phyloP scores from a whole-genome alignment of 1,284 basidiomycete species.

The Sutorius eximius region DNA sequence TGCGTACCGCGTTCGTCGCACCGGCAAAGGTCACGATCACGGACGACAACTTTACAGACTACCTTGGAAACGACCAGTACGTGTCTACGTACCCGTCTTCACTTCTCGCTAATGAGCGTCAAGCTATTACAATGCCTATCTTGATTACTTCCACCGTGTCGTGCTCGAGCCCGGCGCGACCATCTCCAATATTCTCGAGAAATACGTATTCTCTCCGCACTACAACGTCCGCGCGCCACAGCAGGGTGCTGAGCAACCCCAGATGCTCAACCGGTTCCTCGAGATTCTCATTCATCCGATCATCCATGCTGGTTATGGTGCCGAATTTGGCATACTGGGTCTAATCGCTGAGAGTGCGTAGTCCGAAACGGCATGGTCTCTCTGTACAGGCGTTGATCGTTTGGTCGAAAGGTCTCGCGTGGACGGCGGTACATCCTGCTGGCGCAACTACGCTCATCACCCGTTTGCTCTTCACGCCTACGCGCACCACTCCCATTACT shows the following conservation, averaged over 20 bases:
- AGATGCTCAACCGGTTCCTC: slow-evolving; percentile 62
- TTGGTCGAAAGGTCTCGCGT: slow-evolving; percentile 42
- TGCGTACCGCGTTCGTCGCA: slow-evolving; percentile 37
- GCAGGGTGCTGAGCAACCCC: slow-evolving; percentile 38
- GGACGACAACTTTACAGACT: slow-evolving; percentile 40
- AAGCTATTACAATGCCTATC: slow-evolving; percentile 39
- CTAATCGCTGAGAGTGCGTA: slow-evolving; percentile 60
- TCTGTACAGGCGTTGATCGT: neutral
- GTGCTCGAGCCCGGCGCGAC: slow-evolving; percentile 31
- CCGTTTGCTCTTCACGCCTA: slow-evolving; percentile 30
- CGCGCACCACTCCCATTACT: slow-evolving; percentile 31
- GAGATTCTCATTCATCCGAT: slow-evolving; percentile 62
- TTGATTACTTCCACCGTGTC: slow-evolving; percentile 36
- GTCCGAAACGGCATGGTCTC: neutral
- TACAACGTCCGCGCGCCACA: slow-evolving; percentile 27
- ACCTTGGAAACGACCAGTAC: slow-evolving; percentile 44
- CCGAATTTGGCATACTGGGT: slow-evolving; percentile 62
- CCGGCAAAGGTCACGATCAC: slow-evolving; percentile 37
- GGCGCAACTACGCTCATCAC: slow-evolving; percentile 32
- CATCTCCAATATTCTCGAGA: slow-evolving; percentile 25
- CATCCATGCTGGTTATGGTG: slow-evolving; percentile 64
- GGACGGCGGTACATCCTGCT: slow-evolving; percentile 42
- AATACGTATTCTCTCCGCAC: slow-evolving; percentile 28
- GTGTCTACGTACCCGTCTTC: neutral
- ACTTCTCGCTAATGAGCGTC: neutral